Base-by-base conservation (phyloP, 1,284 basidiomycete genomes). In the Boletus austroedulis region DNA sequence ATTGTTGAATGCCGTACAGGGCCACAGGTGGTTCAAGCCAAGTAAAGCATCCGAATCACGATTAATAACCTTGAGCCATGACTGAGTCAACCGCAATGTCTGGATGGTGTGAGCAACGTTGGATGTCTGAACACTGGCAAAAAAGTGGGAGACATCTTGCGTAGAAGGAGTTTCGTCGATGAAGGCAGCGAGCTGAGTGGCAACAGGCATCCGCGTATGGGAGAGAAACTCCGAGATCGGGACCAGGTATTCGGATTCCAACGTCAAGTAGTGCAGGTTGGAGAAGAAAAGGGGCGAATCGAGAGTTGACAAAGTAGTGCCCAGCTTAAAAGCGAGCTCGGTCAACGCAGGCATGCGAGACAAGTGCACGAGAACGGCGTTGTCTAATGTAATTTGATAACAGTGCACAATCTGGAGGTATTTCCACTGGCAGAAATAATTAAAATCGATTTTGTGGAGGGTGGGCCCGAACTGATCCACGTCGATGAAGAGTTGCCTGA, bases 311-410 rank as follows among this genome's bases (percentile, higher is more conserved):
- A 34, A 32, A 14, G n/a, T 34, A 19, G 15, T 11, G 4, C 5
- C 15, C 3, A 29, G 41, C 17, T 5, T 15, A 26, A 51, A 50
- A 10, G 8, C 2, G 43, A 51, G 51, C 36, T 4, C 8, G 19
- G 51, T 29, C 48, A 51, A 51, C 3, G 19, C 26, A 28, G 59
- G 43, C 43, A 60, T 46, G 19, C 28, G 36, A 19, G 56, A 58
- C n/a, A 60, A 29, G 23, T 54, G 57, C 4, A 5, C 14, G 12
- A 60, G n/a, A 23, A 17, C 34, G 3, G 31, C 29, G 23, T 26
- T 4, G 14, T 40, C 50, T 40, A 59, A 44, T 19, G 38, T 1
- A n/a, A 55, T 36, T 50, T 40, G 7, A 46, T 17, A 7, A 38
- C 44, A 40, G 21, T 19, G 0, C 28, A 50, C 21, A 4, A 4